Base-by-base conservation (phyloP, 1,284 basidiomycete genomes). In the Prillingera fragicola region DNA sequence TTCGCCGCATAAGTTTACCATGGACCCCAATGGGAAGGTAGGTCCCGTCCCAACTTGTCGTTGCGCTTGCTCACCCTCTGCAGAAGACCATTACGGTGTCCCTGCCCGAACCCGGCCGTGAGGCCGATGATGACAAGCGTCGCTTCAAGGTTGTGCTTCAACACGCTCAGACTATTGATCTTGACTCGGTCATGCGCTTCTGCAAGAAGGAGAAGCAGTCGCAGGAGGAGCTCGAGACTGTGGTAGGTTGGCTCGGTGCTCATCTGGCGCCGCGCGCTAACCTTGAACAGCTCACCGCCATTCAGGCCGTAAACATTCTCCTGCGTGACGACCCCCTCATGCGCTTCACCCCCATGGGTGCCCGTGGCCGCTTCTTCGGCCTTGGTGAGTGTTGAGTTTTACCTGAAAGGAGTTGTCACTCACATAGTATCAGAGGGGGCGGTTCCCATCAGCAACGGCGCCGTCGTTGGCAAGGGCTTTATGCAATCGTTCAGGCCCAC, bases 401-500 rank as follows among this genome's bases (percentile, higher is more conserved):
- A n/a, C n/a, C n/a, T n/a, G n/a, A n/a, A n/a, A n/a, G n/a, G n/a
- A n/a, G n/a, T n/a, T n/a, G n/a, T n/a, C 19, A n/a, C n/a, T n/a
- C n/a, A 45, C 24, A 28, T 23, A 8, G 4, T 29, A 25, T 5
- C 41, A 64, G 63, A 61, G 14, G 59, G 52, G 24, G 55, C 52
- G 10, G 43, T 45, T 8, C 57, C 60, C 3, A 58, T 70, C 40
- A 51, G 61, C 19, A 45, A 50, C 33, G 69, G 69, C 21, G 68
- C 56, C 27, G 43, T 67, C 14, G 63, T 70, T 9, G 67, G 63
- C 51, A 56, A 57, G 38, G 69, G 69, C 5, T 71, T 71, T 57
- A 57, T 61, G 27, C 69, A 71, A 60, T 65, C 65, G 1, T 65
- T 66, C 61, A 63, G 67, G 19, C 60, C 54, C 21, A 63, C 63